Evolutionary conservation across 2,329 filamentous ascomycete genomes (phyloP), one percentile per base, ranked within the genome.

Genomic region (Sporothrix phasma): DNA sequence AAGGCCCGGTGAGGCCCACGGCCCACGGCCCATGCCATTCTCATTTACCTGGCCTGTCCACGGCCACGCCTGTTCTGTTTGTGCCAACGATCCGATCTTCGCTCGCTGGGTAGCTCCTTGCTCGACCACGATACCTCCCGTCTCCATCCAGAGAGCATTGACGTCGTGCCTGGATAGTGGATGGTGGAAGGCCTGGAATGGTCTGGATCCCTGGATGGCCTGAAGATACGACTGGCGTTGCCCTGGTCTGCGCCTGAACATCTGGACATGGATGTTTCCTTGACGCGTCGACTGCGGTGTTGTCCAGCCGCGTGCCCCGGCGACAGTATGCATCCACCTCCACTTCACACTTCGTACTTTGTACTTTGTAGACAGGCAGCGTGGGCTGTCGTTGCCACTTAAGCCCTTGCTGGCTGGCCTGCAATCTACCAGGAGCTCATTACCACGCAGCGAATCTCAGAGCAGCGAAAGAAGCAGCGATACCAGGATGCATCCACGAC

Each of bases 271-370:
- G 24, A n/a, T 8, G 13, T 13, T 34, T 58, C 8, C 56, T 34
- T 34, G 39, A 46, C 24, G 39, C 56, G 56, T 60, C 56, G 26
- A 47, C n/a, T 46, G 58, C 13, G 24, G 24, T n/a, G n/a, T 47
- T 31, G 15, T 61, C 43, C 59, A 41, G 49, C 59, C 59, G 31
- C 51, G 43, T 61, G 29, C 29, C 59, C 59, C 45, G 34, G 31
- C n/a, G 19, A 24, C 10, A 24, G 24, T 24, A 54, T 24, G n/a
- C 37, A 54, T 15, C 51, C 51, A 54, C 51, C 26, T 22, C 51
- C 29, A 5, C n/a, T n/a, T n/a, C n/a, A n/a, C n/a, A n/a, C n/a
- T n/a, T n/a, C n/a, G n/a, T n/a, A n/a, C n/a, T n/a, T n/a, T n/a
- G n/a, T n/a, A n/a, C n/a, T n/a, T n/a, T n/a, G n/a, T n/a, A n/a